These are phyloP conservation scores for Potentilla sterilis DNA, from an alignment of 306 rosid genomes.

Conservation along the genomic window DNA sequence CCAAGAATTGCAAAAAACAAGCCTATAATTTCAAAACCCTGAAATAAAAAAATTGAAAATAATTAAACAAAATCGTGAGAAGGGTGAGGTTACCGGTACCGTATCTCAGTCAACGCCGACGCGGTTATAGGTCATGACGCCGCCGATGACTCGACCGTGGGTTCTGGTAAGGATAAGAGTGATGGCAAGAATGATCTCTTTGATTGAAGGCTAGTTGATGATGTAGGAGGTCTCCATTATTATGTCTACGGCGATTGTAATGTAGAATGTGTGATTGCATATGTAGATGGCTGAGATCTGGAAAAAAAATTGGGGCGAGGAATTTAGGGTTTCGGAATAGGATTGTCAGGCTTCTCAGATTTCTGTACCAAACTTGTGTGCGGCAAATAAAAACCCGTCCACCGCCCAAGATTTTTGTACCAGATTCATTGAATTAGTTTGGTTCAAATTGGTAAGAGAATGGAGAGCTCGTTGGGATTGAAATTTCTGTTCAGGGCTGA, in stretches of 20 bases:
- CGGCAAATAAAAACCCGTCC: no score
- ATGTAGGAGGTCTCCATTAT: slow-evolving; percentile 77
- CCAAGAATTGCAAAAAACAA: slow-evolving; percentile 81
- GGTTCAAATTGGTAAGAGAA: no score
- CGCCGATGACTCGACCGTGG: slow-evolving; percentile 63
- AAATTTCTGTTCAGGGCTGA: no score
- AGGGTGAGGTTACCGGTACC: slow-evolving; percentile 41
- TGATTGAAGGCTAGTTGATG: slow-evolving; percentile 73
- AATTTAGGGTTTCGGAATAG: no score
- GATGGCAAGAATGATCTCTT: slow-evolving; percentile 87
- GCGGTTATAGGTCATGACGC: slow-evolving; percentile 70
- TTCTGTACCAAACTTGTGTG: no score
- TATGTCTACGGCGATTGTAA: slow-evolving; percentile 73
- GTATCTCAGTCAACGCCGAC: no score
- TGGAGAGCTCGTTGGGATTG: no score
- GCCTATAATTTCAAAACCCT: slow-evolving; percentile 38
- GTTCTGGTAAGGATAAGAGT: slow-evolving; percentile 77
- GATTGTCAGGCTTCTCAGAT: no score
- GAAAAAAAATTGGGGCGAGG: no score
- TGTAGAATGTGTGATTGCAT: slow-evolving; percentile 67
- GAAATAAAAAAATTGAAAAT: neutral
- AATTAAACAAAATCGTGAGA: neutral
- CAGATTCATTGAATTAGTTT: no score
- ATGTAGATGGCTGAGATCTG: no score
- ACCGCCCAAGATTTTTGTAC: no score